Evolutionary conservation across 768 basidiomycete species (phyloP).

Genomic region (Leccinum aurantiacum): DNA sequence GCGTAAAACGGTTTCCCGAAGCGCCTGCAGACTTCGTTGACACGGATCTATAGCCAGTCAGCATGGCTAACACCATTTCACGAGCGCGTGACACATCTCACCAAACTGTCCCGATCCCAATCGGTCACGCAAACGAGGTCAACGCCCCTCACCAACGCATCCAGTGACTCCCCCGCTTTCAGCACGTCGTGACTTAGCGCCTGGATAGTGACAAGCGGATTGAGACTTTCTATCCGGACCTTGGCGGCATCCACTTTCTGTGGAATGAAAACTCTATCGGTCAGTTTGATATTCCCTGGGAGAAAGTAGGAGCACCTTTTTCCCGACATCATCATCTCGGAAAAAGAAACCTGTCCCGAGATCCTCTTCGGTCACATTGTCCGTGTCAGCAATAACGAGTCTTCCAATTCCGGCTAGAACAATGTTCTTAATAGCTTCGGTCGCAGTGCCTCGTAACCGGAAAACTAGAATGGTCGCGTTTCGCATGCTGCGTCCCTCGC

Average conservation of each 20-base stretch:
- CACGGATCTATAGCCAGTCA: constrained; percentile 45
- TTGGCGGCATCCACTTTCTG: constrained; percentile 88
- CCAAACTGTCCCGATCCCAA: constrained; percentile 64
- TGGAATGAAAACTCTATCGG: constrained; percentile 15
- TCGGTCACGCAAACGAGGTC: constrained; percentile 91
- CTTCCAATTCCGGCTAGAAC: constrained; percentile 95
- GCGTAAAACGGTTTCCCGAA: constrained; percentile 81
- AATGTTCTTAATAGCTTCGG: constrained; percentile 96
- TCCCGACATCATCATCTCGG: constrained; percentile 89
- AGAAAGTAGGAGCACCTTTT: constrained; percentile 55
- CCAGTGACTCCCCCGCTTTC: constrained; percentile 53
- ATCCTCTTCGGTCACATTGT: constrained; percentile 77
- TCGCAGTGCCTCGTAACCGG: constrained; percentile 78
- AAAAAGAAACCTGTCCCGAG: constrained; percentile 93
- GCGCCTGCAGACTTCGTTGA: constrained; percentile 80
- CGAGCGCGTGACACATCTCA: constrained; percentile 40
- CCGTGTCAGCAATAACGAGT: constrained; percentile 79
- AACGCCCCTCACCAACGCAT: constrained; percentile 58
- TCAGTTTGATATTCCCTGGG: constrained; percentile 43
- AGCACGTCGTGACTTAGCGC: constrained; percentile 52
- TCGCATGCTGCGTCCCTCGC: constrained; percentile 66
- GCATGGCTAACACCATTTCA: neutral
- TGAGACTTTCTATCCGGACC: constrained; percentile 82
- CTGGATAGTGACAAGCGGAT: constrained; percentile 86
- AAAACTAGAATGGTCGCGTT: constrained; percentile 88